Evolutionary conservation across 176 grass and related monocot species (phyloP).

Genomic region (Hordeum vulgare): DNA sequence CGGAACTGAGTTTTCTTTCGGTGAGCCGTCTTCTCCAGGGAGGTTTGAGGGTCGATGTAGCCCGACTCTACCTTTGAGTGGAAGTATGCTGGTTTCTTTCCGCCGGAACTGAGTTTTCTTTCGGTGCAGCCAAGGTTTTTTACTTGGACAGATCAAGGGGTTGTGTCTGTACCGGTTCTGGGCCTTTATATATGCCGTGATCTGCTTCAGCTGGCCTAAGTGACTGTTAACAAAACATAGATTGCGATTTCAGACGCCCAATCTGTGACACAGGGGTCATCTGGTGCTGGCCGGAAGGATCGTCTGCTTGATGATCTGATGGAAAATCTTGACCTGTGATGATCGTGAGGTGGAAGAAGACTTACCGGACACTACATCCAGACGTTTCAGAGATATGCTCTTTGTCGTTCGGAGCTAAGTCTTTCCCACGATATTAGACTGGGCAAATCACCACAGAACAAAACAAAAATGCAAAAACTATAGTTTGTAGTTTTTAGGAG

Average conservation of each 20-base stretch:
- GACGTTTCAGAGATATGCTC: too few relatives aligned
- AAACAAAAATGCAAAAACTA: too few relatives aligned
- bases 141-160: neutral
- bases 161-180: neutral
- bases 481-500: too few relatives aligned
- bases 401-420: too few relatives aligned
- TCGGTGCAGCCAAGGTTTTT: neutral
- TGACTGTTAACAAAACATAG: neutral
- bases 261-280: neutral
- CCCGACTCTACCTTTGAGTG: constrained; percentile 8
- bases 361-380: too few relatives aligned
- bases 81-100: neutral
- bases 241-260: neutral
- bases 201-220: neutral
- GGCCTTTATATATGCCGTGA: neutral
- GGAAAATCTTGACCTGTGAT: too few relatives aligned
- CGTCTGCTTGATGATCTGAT: neutral
- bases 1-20: too few relatives aligned
- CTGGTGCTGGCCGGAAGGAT: neutral
- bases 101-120: too few relatives aligned
- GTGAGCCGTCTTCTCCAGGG: too few relatives aligned
- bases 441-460: too few relatives aligned
- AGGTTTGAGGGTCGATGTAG: neutral
- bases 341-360: too few relatives aligned
- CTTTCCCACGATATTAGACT: too few relatives aligned